Base-by-base conservation (phyloP, 305 asterid genomes). In the Stenogyne calaminthoides region DNA sequence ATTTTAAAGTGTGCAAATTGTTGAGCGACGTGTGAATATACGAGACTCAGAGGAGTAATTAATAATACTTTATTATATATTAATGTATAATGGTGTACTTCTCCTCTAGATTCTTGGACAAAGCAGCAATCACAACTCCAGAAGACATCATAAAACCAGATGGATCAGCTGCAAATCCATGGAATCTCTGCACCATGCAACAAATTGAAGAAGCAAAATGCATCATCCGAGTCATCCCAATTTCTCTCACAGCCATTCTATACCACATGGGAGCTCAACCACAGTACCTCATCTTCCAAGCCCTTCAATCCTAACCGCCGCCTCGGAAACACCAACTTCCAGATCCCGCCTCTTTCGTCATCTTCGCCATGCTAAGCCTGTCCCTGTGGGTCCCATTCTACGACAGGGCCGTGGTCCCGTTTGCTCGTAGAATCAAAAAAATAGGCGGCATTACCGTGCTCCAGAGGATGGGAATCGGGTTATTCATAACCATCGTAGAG, bases 391-490 rank as follows among this genome's bases (percentile, higher is more conserved):
- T 87, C 37, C 89, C 87, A 0, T 27, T 85, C 4, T 89, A 87
- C 64, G 89, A 87, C 70, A 22, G 91, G 2, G 7, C 78, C 36
- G 6, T 87, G 10, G 85, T 85, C 57, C 92, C 92, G 0, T 67
- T 59, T 1, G 34, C 64, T 36, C 59, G 71, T 1, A 66, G 77
- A 40, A 0, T 66, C 76, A 69, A 74, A 2, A 79, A 69, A 7
- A 76, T 55, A 32, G 79, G 70, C n/a, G 80, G 92, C 29, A 78
- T 89, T 54, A 84, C 89, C 0, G 19, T 73, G 51, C 89, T 89
- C n/a, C 89, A 85, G 19, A 73, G 90, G 44, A 80, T 89, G 65
- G 96, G 93, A 5, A 69, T 80, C 1, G 92, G 93, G 18, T 16
- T 85, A 1, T 72, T 83, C 75, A 57, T 89, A 36, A 76, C 84